These are phyloP conservation scores for Candida smagusa DNA, from an alignment of 1,139 yeast genomes.

Conservation along the genomic window DNA sequence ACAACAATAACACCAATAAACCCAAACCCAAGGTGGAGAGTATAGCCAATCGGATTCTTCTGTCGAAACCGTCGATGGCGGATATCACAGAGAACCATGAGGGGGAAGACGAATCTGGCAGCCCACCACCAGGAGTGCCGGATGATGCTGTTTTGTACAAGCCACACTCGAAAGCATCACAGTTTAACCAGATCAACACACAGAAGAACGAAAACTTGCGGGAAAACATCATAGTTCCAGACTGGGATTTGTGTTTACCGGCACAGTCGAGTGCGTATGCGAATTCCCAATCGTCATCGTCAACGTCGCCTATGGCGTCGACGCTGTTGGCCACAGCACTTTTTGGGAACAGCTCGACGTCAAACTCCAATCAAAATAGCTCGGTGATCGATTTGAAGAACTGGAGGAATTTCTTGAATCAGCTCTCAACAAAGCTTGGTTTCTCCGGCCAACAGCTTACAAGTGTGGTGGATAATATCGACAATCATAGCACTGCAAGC, in stretches of 20 bases:
- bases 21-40: conserved; percentile 9
- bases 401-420: conserved; percentile 38
- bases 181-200: conserved; percentile 43
- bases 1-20: conserved; percentile 8
- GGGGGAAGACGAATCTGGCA: conserved; percentile 3
- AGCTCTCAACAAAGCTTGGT: conserved; percentile 37
- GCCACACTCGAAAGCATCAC: conserved; percentile 42
- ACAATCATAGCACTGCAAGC: conserved; percentile 7
- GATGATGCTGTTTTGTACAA: conserved; percentile 49
- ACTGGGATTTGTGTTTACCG: conserved; percentile 42
- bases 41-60: conserved; percentile 33
- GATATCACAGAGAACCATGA: conserved; percentile 3
- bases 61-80: conserved; percentile 26
- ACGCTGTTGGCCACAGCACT: conserved; percentile 11
- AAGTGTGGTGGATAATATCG: conserved; percentile 21
- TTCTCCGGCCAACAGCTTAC: conserved; percentile 33
- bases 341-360: conserved; percentile 26
- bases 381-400: conserved; percentile 29
- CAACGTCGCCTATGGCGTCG: conserved; percentile 8
- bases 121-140: conserved; percentile 8
- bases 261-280: conserved; percentile 15
- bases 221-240: conserved; percentile 44
- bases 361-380: conserved; percentile 21
- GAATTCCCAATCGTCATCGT: conserved; percentile 8
- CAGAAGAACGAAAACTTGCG: conserved; percentile 43